Percentiles rank a stretch among this genome's conserved stretches.
These are phyloP conservation scores for Phytophthora multivora DNA, from an alignment of 352 stramenopile genomes.

Conservation along the genomic window DNA sequence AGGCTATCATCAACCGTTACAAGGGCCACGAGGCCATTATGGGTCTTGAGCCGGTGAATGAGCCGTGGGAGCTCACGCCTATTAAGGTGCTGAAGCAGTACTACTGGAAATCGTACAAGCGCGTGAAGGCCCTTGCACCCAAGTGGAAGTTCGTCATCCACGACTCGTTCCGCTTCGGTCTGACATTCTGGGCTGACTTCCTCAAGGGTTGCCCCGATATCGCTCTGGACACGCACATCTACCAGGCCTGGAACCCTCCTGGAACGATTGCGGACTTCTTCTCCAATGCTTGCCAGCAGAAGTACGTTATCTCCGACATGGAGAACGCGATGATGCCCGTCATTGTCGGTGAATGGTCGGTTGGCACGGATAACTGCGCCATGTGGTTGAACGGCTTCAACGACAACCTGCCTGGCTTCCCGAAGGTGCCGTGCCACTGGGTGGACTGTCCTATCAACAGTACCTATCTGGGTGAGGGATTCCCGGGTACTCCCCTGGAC, in stretches of 20 bases:
- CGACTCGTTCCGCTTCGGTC: slow-evolving; percentile 94
- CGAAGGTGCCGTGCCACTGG: slow-evolving; percentile 90
- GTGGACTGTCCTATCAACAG: slow-evolving; percentile 78
- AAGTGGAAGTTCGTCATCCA: slow-evolving; percentile 97
- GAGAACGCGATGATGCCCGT: slow-evolving; percentile 93
- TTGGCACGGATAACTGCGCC: slow-evolving; percentile 84
- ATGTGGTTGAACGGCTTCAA: slow-evolving; percentile 89
- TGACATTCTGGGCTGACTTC: slow-evolving; percentile 73
- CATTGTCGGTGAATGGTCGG: slow-evolving; percentile 95
- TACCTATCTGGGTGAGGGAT: slow-evolving; percentile 89
- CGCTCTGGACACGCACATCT: slow-evolving; percentile 96
- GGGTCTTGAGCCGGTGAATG: slow-evolving; percentile 94
- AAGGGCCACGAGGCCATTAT: slow-evolving; percentile 86
- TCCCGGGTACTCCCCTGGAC: slow-evolving; percentile 91
- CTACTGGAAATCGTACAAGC: slow-evolving; percentile 97
- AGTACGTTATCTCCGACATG: slow-evolving; percentile 89
- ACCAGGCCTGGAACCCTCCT: slow-evolving; percentile 88
- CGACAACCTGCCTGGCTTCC: slow-evolving; percentile 55
- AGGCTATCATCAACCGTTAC: slow-evolving; percentile 90
- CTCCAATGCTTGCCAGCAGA: slow-evolving; percentile 90
- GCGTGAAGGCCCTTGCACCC: slow-evolving; percentile 90
- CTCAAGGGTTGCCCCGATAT: slow-evolving; percentile 91
- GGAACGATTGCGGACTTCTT: slow-evolving; percentile 85
- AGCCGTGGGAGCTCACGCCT: slow-evolving; percentile 95
- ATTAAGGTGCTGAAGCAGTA: slow-evolving; percentile 93